Base-by-base conservation (phyloP, 2,329 filamentous ascomycete species). In the Hirsutella rhossiliensis region DNA sequence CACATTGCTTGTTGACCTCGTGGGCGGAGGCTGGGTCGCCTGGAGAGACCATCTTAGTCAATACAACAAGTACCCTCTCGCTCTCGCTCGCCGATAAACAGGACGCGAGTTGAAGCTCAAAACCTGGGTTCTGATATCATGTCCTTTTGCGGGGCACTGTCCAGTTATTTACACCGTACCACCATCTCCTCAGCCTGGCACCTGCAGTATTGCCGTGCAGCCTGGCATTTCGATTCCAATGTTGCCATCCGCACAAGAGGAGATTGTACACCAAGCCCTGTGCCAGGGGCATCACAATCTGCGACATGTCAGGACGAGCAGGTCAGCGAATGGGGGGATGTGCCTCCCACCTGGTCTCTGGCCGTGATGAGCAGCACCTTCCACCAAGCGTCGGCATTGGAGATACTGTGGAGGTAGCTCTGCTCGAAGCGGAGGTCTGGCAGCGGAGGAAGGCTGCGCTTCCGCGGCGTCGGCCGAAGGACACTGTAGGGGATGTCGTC, bases 371-470 rank as follows among this genome's bases (percentile, higher is more conserved):
- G 84, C 8, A 77, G 73, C 29, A 98, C 77, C 60, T 79, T 78
- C 68, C 84, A 82, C 80, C 82, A 89, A 20, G 78, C 80, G 52
- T 92, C 78, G 31, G 88, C 87, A 45, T 78, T 73, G 51, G 82
- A 77, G 54, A 98, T 84, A 66, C 88, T 94, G 55, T 85, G 83
- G 44, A 98, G 75, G 63, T 98, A 98, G 72, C 89, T 96, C 74
- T 98, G 92, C 68, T 98, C 92, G 66, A 97, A 97, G 38, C 92
- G 79, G 52, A 98, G 70, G 66, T 98, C 92, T 4, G 89, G 88
- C 57, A 96, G 75, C 9, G 79, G 76, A 28, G 75, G 76, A 44
- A 81, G 67, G 36, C 65, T 62, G 31, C 64, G 62, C 40, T 57
- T 56, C 40, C 68, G 70, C 42, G 67, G 67, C 44, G 70, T 62